These are phyloP conservation scores for Termitomyces sp. DNA, from an alignment of 1,284 basidiomycete genomes.

Conservation along the genomic window DNA sequence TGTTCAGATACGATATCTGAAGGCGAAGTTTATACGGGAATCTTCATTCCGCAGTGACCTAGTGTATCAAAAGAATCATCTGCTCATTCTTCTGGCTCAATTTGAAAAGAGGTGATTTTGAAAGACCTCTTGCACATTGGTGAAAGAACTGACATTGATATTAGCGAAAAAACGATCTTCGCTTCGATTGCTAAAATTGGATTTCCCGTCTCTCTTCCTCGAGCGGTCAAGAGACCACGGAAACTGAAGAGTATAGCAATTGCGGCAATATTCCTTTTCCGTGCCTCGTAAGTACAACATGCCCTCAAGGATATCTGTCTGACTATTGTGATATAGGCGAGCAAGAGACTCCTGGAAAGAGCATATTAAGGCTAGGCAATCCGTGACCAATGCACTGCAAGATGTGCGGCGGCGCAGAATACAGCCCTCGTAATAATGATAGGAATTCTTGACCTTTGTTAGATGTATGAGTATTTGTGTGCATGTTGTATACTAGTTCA, in stretches of 20 bases:
- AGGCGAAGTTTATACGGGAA: conserved; percentile 88
- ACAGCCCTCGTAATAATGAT: conserved; percentile 19
- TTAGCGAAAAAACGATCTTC: conserved; percentile 74
- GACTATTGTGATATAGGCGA: conserved; percentile 34
- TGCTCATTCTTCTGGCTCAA: conserved; percentile 56
- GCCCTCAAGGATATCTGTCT: neutral
- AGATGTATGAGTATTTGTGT: conserved; percentile 13
- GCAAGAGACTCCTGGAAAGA: conserved; percentile 59
- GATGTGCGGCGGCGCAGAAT: conserved; percentile 59
- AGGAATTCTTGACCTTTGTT: conserved; percentile 11
- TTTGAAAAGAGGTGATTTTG: conserved; percentile 66
- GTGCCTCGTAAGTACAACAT: conserved; percentile 53
- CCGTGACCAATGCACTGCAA: conserved; percentile 59
- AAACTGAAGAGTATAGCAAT: conserved; percentile 58
- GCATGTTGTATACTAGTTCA: conserved; percentile 18
- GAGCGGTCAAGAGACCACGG: conserved; percentile 34
- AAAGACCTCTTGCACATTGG: neutral
- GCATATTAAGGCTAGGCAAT: conserved; percentile 54
- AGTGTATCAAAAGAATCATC: conserved; percentile 83
- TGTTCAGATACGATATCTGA: conserved; percentile 87
- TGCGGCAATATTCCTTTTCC: conserved; percentile 61
- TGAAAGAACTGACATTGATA: conserved; percentile 1
- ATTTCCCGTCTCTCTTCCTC: conserved; percentile 43
- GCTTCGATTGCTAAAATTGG: conserved; percentile 77
- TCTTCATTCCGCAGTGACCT: conserved; percentile 76